Evolutionary conservation across 1,139 yeast genomes (phyloP), one percentile per base, ranked within the genome.

Genomic region (Yamadazyma dushanensis): DNA sequence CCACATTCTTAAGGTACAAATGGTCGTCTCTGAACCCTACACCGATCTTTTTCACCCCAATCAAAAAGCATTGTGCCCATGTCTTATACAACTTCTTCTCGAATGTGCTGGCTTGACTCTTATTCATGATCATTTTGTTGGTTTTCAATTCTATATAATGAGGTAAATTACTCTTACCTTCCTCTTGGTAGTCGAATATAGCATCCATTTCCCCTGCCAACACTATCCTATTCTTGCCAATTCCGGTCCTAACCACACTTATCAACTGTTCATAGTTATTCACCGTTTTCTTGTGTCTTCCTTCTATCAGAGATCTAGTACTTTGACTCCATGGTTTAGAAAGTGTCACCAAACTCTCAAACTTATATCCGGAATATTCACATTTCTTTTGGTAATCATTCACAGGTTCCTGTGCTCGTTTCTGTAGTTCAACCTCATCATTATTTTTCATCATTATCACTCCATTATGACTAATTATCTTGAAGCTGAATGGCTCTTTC

Each of bases 131-230:
- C 7, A 70, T 64, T 30, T 74, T 70, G 4, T 81, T 65, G 1
- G 97, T 87, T 53, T 90, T 92, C 46, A 94, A 68, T 56, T 92
- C 97, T 7, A 84, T 82, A 55, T 92, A 94, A 58, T 88, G 96
- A 7, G 73, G 59, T 31, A 87, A 63, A 14, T 81, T 76, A 34
- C 68, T 71, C 26, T 57, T 57, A 3, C 54, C 52, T 9, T 62
- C 61, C 3, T 64, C 75, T 43, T 80, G 70, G 51, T 80, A 87
- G 60, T 89, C 96, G 73, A 81, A 83, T 8, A 83, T 81, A 55
- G 96, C 83, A 59, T 90, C 97, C 13, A 90, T 86, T 59, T 92
- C 97, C 2, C 96, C 97, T 1, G 92, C 96, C 31, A 90, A 61
- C 2, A 86, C 56, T 30, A 89, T 61, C 48, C 76, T 78, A 18